Percentiles rank a stretch among this genome's conserved stretches.
Conservation (phyloP, 345 rosid species). For the Tarenaya hassleriana region DNA sequence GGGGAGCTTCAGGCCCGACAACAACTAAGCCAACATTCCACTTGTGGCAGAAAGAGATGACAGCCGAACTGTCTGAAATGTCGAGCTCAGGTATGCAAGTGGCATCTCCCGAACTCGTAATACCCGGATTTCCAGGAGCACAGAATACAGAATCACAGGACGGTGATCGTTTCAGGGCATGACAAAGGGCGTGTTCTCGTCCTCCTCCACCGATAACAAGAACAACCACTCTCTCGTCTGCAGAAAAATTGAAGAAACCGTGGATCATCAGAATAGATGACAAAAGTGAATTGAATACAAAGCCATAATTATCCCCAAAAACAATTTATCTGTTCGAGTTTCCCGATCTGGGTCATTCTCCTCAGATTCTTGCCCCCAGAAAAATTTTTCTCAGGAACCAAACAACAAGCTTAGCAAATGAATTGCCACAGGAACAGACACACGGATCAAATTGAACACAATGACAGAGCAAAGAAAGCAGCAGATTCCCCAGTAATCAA, state of each 20-base stretch:
- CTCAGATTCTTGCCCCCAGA: too few species aligned
- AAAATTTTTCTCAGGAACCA: background rate
- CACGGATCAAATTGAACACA: background rate
- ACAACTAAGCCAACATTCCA: constrained; percentile 72
- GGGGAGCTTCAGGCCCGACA: constrained; percentile 92
- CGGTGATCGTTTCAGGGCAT: constrained; percentile 68
- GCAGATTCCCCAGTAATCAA: background rate
- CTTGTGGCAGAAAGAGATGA: constrained; percentile 59
- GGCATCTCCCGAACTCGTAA: constrained; percentile 71
- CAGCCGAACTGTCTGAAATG: constrained; percentile 53
- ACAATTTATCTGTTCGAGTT: background rate
- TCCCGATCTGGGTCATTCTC: background rate
- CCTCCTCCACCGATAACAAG: constrained; percentile 98
- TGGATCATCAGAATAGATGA: background rate
- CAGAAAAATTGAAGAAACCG: constrained; percentile 12
- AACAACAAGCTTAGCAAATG: background rate
- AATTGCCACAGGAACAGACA: background rate
- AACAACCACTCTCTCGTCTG: constrained; percentile 57
- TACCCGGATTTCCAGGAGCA: constrained; percentile 93
- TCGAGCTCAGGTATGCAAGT: constrained; percentile 71
- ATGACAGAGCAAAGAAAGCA: background rate
- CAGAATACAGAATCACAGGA: constrained; percentile 71
- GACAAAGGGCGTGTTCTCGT: constrained; percentile 89
- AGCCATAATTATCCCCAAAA: too few species aligned
- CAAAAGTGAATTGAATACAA: background rate